Evolutionary conservation across 2,329 filamentous ascomycete species (phyloP), one percentile per base, ranked within the genome.

Genomic region (Aspergillus cejpii): DNA sequence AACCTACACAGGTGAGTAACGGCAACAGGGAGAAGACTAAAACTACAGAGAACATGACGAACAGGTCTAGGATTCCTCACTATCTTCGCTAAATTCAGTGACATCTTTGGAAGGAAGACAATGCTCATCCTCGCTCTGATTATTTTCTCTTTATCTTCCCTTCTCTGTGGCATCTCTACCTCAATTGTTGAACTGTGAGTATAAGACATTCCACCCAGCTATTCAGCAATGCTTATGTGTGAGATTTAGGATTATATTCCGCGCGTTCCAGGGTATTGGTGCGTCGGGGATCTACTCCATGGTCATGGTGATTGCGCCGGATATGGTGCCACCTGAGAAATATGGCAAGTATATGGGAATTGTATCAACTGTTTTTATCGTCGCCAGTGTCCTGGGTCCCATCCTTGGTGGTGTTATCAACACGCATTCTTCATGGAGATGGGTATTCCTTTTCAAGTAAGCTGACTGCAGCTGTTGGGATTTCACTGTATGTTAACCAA

Each of bases 1-100:
- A 19, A 66, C 64, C 2, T 67, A 57, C 37, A 59, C 62, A 17
- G 58, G 63, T 64, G 23, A 24, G 23, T 24, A 24, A 24, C 23
- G 23, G 23, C 8, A 24, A 24, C 23, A 24, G 23, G 23, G 23
- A 24, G 23, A 24, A 24, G 23, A 24, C 8, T 5, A 24, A 24
- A 5, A 5, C 8, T 5, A 5, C 5, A 24, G 8, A 24, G 23
- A 24, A 24, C 23, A 24, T 24, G 23, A 24, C 23, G 23, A 24
- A 24, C 23, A 24, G 23, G 23, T 24, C 23, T 24, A 24, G 23
- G 23, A 24, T 24, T 24, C 23, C 23, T 24, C 23, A 24, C 23
- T 24, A 24, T 24, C 23, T 24, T 24, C 23, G 23, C 23, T 24
- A 24, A 24, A 24, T 24, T 24, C 23, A 24, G 23, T 24, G 23